Evolutionary conservation across 2,329 filamentous ascomycete species (phyloP).

Genomic region (Talaromyces verruculosus): DNA sequence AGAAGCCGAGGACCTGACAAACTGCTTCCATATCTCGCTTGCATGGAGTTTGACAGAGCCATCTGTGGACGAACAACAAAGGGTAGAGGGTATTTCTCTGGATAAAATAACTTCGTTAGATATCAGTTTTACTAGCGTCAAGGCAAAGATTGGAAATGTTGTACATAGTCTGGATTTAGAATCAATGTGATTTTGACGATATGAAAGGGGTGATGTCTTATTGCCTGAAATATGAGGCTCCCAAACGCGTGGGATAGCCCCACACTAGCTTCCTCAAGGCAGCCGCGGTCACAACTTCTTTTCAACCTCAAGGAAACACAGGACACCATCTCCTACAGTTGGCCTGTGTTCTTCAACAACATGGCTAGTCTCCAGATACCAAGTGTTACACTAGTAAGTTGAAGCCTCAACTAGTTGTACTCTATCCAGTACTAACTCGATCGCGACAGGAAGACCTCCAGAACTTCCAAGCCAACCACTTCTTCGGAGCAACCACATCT

Average conservation of each 20-base stretch:
- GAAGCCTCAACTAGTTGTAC: background rate
- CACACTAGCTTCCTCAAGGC: constrained; percentile 7
- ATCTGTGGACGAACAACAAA: constrained; percentile 43
- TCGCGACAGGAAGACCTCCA: constrained; percentile 57
- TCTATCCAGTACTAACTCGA: constrained; percentile 8
- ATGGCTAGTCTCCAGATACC: constrained; percentile 33
- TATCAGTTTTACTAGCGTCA: constrained; percentile 62
- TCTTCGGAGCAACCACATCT: constrained; percentile 36
- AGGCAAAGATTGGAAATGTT: constrained; percentile 72
- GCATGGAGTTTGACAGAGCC: constrained; percentile 72
- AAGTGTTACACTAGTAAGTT: constrained; percentile 37
- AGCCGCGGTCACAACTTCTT: background rate
- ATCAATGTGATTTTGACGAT: background rate
- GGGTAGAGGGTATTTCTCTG: constrained; percentile 28
- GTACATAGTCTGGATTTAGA: constrained; percentile 47
- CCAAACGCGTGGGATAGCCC: constrained; percentile 6
- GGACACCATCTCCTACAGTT: background rate
- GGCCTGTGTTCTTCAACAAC: background rate
- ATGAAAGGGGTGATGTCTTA: background rate
- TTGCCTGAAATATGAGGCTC: background rate
- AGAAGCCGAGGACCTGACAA: constrained; percentile 43
- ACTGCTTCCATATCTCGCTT: constrained; percentile 82
- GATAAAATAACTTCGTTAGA: constrained; percentile 43
- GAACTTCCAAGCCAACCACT: constrained; percentile 62
- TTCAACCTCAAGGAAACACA: background rate